phyloP scores from a whole-genome alignment of 1,139 yeast genomes.

The Pichia sp. region DNA sequence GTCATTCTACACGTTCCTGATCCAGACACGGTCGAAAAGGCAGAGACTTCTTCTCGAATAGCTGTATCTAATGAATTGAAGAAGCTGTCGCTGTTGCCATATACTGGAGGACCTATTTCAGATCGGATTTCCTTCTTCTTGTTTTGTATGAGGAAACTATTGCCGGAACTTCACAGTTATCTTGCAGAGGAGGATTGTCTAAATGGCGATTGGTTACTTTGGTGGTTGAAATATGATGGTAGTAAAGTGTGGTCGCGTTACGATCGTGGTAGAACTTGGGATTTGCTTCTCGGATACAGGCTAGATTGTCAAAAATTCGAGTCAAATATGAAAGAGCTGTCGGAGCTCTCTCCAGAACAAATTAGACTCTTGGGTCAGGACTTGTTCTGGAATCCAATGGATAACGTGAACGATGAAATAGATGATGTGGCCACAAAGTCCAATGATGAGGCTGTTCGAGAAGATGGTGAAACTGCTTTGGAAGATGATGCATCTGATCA shows the following conservation, averaged over 20 bases:
- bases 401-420: constrained; percentile 12
- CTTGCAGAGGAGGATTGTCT: constrained; percentile 78
- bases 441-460: neutral
- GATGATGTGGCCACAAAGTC: neutral
- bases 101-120: constrained; percentile 57
- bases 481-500: constrained; percentile 6
- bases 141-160: constrained; percentile 49
- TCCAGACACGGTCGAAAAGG: constrained; percentile 17
- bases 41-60: neutral
- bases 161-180: constrained; percentile 74
- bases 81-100: constrained; percentile 10
- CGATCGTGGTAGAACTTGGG: constrained; percentile 90
- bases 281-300: constrained; percentile 75
- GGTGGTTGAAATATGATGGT: constrained; percentile 97
- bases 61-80: constrained; percentile 9
- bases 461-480: neutral
- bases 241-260: constrained; percentile 75
- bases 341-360: constrained; percentile 17
- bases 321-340: constrained; percentile 20
- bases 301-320: constrained; percentile 31
- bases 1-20: constrained; percentile 73
- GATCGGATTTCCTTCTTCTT: constrained; percentile 71
- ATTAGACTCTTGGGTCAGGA: constrained; percentile 26
- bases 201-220: constrained; percentile 85
- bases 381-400: constrained; percentile 29